A percentile compares a stretch with the other conserved stretches of the same genome.
Conservation (phyloP, 176 grass and related monocot genomes). For the Thalia dealbata region DNA sequence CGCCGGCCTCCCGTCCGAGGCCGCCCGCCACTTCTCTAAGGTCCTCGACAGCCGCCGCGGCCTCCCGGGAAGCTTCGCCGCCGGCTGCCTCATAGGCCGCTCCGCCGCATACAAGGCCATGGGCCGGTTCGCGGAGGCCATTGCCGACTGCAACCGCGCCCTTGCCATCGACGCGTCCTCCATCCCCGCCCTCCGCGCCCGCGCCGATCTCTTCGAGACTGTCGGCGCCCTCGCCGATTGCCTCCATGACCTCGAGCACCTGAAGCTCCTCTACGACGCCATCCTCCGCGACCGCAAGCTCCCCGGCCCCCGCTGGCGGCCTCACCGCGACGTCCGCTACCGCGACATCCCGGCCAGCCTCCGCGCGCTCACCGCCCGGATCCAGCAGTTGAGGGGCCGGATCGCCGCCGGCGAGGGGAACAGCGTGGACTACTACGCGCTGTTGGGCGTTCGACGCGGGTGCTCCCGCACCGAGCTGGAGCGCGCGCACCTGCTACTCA, state of each 20-base stretch:
- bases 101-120: constrained; percentile 49
- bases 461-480: constrained; percentile 79
- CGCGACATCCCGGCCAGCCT: constrained; percentile 68
- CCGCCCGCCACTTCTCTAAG: constrained; percentile 82
- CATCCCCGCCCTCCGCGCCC: constrained; percentile 76
- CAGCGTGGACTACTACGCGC: constrained; percentile 52
- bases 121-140: constrained; percentile 59
- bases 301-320: constrained; percentile 38
- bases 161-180: constrained; percentile 70
- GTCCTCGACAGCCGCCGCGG: constrained; percentile 65
- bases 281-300: constrained; percentile 82
- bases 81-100: constrained; percentile 76
- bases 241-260: constrained; percentile 81
- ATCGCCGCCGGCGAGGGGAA: constrained; percentile 50
- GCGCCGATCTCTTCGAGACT: constrained; percentile 60
- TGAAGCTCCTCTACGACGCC: constrained; percentile 85
- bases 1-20: constrained; percentile 60
- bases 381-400: constrained; percentile 51
- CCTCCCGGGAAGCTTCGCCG: constrained; percentile 55
- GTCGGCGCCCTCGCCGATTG: constrained; percentile 61
- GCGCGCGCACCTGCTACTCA: constrained; percentile 62
- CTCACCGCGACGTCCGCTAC: constrained; percentile 60
- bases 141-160: constrained; percentile 79
- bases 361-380: constrained; percentile 50
- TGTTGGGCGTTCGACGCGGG: constrained; percentile 55